Evolutionary conservation across 768 basidiomycete species (phyloP).

Genomic region (Trametes gibbosa): DNA sequence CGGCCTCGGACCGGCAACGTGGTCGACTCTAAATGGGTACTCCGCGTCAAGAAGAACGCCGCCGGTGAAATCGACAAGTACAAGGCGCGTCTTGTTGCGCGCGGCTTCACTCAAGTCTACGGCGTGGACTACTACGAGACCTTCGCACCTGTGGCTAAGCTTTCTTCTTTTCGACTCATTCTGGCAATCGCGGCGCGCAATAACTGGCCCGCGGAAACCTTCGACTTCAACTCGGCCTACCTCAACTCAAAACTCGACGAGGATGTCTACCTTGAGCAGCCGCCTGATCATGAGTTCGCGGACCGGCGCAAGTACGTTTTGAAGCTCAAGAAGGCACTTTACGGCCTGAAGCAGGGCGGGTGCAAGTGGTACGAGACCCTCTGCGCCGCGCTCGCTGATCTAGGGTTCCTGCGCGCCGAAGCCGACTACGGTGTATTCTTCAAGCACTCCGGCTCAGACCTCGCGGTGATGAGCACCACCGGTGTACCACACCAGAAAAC

Average conservation of each 20-base stretch:
- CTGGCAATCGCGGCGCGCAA: not conserved
- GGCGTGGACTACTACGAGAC: constrained; percentile 34
- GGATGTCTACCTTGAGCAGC: constrained; percentile 7
- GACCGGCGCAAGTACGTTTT: constrained; percentile 1
- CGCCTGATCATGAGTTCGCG: constrained; percentile 13
- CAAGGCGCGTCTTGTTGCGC: constrained; percentile 36
- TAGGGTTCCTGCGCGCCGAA: constrained; percentile 1
- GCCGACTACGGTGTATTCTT: not conserved
- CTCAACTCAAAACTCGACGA: constrained; percentile 11
- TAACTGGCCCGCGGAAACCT: not conserved
- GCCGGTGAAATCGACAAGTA: constrained; percentile 26
- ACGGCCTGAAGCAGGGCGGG: constrained; percentile 36
- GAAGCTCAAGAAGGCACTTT: constrained; percentile 26
- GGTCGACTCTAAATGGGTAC: constrained; percentile 29
- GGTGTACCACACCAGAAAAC: no score
- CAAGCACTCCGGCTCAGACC: not conserved
- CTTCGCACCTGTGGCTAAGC: constrained; percentile 1
- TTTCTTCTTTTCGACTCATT: not conserved
- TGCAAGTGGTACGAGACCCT: constrained; percentile 30
- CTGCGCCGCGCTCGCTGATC: not conserved
- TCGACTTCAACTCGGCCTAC: not conserved
- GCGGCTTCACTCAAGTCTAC: constrained; percentile 34
- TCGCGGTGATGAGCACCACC: no score
- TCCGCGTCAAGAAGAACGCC: constrained; percentile 31
- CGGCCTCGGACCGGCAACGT: constrained; percentile 1